These are phyloP conservation scores for Xylaria bambusicola DNA, from an alignment of 495 filamentous ascomycete species.

Conservation along the genomic window DNA sequence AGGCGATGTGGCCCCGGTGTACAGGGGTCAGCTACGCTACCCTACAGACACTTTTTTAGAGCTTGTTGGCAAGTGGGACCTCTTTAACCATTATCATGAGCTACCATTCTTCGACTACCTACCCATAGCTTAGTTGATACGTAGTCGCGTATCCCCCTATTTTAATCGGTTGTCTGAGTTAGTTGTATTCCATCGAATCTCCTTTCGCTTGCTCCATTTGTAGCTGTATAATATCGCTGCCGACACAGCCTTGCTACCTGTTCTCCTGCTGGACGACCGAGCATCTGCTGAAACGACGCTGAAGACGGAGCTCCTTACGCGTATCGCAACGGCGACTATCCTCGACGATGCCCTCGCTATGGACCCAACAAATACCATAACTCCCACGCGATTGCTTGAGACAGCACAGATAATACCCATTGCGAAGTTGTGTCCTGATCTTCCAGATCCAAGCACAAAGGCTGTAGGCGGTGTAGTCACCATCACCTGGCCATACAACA, in stretches of 20 bases:
- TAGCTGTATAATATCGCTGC: neutral
- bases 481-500: slow-evolving; percentile 90
- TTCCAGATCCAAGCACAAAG: slow-evolving; percentile 36
- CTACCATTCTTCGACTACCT: neutral
- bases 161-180: neutral
- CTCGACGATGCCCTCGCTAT: slow-evolving; percentile 29
- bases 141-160: neutral
- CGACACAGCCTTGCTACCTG: neutral
- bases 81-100: slow-evolving; percentile 9
- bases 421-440: slow-evolving; percentile 65
- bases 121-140: neutral
- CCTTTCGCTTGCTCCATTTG: neutral
- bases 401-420: slow-evolving; percentile 56
- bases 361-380: slow-evolving; percentile 21
- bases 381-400: slow-evolving; percentile 20
- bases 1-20: too few relatives aligned
- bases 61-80: neutral
- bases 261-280: neutral
- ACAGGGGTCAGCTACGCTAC: neutral
- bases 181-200: neutral
- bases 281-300: neutral
- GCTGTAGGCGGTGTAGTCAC: slow-evolving; percentile 66
- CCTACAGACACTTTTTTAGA: slow-evolving; percentile 6
- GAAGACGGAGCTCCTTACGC: slow-evolving; percentile 2
- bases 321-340: slow-evolving; percentile 20